Conservation (phyloP, 2,329 filamentous ascomycete species). For the Acephala macrosclerotiorum region DNA sequence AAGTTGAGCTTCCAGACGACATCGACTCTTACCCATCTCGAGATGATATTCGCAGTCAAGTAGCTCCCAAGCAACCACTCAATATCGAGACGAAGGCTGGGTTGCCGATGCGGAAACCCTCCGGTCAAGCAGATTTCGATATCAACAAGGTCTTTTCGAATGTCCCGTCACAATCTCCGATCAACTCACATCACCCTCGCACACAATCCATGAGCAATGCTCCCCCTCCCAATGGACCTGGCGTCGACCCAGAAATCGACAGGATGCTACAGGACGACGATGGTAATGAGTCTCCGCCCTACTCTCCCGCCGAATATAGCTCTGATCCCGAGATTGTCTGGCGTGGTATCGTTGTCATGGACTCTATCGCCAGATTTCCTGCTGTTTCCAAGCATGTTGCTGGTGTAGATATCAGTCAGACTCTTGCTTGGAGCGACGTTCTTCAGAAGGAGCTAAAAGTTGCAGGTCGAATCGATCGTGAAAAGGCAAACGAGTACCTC, state of each 20-base stretch:
- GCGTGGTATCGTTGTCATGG: constrained; percentile 80
- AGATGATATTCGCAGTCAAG: constrained; percentile 38
- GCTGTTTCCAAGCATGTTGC: constrained; percentile 84
- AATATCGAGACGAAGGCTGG: constrained; percentile 40
- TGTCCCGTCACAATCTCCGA: constrained; percentile 73
- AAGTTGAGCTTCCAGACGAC: constrained; percentile 42
- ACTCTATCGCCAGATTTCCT: constrained; percentile 75
- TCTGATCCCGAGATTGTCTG: constrained; percentile 78
- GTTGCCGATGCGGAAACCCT: constrained; percentile 36
- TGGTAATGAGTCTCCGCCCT: constrained; percentile 79
- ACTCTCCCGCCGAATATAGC: constrained; percentile 79
- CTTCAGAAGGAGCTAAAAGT: constrained; percentile 75
- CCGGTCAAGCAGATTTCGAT: constrained; percentile 65
- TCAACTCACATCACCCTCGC: constrained; percentile 51
- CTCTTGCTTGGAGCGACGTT: constrained; percentile 75
- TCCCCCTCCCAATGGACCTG: constrained; percentile 60
- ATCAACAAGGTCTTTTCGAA: constrained; percentile 86
- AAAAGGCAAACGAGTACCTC: constrained; percentile 89
- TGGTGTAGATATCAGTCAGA: constrained; percentile 76
- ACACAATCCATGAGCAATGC: constrained; percentile 54
- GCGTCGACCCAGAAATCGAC: constrained; percentile 88
- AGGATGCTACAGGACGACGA: constrained; percentile 84
- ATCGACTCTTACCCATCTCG: constrained; percentile 41
- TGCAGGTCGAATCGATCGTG: constrained; percentile 80
- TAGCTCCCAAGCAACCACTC: constrained; percentile 40